Percentiles rank a stretch among this genome's conserved stretches.
Evolutionary conservation across 345 rosid species (phyloP).

Genomic region (Salix dunnii): DNA sequence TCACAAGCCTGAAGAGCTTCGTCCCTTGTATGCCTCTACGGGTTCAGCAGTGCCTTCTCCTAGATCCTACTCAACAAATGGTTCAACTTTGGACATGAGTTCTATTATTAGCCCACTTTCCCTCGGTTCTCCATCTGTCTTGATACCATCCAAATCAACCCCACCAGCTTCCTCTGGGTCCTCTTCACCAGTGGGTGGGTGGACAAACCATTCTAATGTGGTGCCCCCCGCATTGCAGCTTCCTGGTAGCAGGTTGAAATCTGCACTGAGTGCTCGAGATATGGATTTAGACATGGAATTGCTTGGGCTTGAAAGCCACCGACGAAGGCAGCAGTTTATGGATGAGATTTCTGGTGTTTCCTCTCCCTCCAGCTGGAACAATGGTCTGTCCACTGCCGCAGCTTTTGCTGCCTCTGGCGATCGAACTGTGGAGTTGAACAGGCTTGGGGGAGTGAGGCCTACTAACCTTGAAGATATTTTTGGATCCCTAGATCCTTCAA

Average conservation of each 20-base stretch:
- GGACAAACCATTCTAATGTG: slow-evolving; percentile 49
- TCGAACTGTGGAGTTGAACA: slow-evolving; percentile 41
- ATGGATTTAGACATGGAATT: slow-evolving; percentile 52
- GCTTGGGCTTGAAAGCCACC: slow-evolving; percentile 34
- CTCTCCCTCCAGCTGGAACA: slow-evolving; percentile 66
- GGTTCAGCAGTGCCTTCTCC: slow-evolving; percentile 89
- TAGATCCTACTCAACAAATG: slow-evolving; percentile 47
- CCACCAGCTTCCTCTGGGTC: slow-evolving; percentile 66
- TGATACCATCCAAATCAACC: slow-evolving; percentile 50
- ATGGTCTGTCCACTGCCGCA: slow-evolving; percentile 37
- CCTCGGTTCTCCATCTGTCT: slow-evolving; percentile 51
- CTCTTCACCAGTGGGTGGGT: slow-evolving; percentile 54
- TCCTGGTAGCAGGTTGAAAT: slow-evolving; percentile 72
- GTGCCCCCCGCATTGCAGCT: slow-evolving; percentile 69
- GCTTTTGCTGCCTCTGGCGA: slow-evolving; percentile 42
- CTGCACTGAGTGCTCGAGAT: slow-evolving; percentile 58
- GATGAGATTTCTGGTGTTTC: slow-evolving; percentile 54
- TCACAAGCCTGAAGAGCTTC: slow-evolving; percentile 79
- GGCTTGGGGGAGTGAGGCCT: slow-evolving; percentile 58
- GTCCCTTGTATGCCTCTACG: slow-evolving; percentile 77
- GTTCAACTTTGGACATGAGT: slow-evolving; percentile 56
- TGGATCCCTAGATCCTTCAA: slow-evolving; percentile 41
- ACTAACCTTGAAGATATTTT: slow-evolving; percentile 65
- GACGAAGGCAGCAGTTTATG: slow-evolving; percentile 36
- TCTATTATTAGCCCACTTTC: slow-evolving; percentile 56